phyloP scores from a whole-genome alignment of 768 basidiomycete species.

The Lentinula detonsa region DNA sequence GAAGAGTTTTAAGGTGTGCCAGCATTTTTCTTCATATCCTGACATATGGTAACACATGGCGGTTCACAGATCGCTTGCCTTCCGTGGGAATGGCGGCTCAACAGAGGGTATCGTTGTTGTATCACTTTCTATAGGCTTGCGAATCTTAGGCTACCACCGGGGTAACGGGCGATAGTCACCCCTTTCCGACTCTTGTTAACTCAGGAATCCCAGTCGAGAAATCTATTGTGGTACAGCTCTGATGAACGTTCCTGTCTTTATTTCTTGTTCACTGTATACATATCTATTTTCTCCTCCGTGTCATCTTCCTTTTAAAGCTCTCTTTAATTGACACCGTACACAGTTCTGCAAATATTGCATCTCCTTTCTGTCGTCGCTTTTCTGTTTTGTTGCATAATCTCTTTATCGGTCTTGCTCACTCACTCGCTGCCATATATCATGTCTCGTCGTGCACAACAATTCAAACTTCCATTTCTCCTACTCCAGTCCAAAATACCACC shows the following conservation, averaged over 20 bases:
- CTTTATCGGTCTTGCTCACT: background rate
- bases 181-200: background rate
- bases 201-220: background rate
- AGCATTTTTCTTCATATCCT: background rate
- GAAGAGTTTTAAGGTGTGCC: slow-evolving; percentile 25
- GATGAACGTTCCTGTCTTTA: background rate
- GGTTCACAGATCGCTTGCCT: background rate
- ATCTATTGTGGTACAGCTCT: background rate
- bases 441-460: background rate
- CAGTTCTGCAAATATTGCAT: background rate
- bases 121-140: slow-evolving; percentile 15
- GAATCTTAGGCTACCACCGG: slow-evolving; percentile 12
- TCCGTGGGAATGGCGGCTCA: slow-evolving; percentile 18
- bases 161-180: background rate
- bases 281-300: slow-evolving; percentile 1
- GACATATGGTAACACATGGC: background rate
- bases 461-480: background rate
- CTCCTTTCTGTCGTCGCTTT: background rate
- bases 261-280: background rate
- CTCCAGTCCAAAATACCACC: background rate
- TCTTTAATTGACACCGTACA: slow-evolving; percentile 4
- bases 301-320: background rate
- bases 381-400: slow-evolving; percentile 8
- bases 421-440: background rate
- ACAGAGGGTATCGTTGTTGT: slow-evolving; percentile 15